Evolutionary conservation across 2,329 filamentous ascomycete genomes (phyloP).

Genomic region (Calonectria pseudoturangicola): DNA sequence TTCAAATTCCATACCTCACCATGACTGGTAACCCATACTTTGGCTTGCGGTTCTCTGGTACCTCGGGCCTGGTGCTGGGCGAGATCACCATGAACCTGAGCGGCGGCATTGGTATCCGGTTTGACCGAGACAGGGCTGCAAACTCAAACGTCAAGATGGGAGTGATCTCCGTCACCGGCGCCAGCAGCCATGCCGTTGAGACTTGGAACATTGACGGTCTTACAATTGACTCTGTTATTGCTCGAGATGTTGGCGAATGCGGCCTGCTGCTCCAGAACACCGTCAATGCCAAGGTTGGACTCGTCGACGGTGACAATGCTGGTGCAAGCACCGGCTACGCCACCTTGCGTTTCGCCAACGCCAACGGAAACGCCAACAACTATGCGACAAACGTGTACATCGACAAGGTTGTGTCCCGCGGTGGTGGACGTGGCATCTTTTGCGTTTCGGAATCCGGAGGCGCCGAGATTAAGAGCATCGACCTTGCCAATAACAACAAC

Average conservation of each 20-base stretch:
- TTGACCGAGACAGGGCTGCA: conserved; percentile 71
- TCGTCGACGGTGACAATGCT: conserved; percentile 74
- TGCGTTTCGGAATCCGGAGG: conserved; percentile 74
- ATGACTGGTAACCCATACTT: conserved; percentile 77
- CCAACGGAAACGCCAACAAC: conserved; percentile 69
- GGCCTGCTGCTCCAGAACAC: conserved; percentile 73
- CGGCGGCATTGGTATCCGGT: conserved; percentile 73
- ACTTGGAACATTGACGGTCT: conserved; percentile 76
- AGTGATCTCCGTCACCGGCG: conserved; percentile 70
- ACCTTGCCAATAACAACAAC: conserved; percentile 72
- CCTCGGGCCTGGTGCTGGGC: conserved; percentile 67
- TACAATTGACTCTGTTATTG: conserved; percentile 70
- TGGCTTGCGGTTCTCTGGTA: conserved; percentile 73
- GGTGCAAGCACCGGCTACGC: conserved; percentile 72
- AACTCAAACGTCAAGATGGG: conserved; percentile 74
- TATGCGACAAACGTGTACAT: conserved; percentile 72
- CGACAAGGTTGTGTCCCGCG: conserved; percentile 72
- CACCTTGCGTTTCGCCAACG: conserved; percentile 75
- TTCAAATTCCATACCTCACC: conserved; percentile 73
- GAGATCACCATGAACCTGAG: conserved; percentile 73
- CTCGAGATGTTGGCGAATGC: conserved; percentile 71
- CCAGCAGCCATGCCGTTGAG: conserved; percentile 74
- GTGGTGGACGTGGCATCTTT: conserved; percentile 74
- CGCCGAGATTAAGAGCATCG: conserved; percentile 68
- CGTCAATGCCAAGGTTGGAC: conserved; percentile 70